These are phyloP conservation scores for Salix suchowensis DNA, from an alignment of 345 rosid genomes.

Conservation along the genomic window DNA sequence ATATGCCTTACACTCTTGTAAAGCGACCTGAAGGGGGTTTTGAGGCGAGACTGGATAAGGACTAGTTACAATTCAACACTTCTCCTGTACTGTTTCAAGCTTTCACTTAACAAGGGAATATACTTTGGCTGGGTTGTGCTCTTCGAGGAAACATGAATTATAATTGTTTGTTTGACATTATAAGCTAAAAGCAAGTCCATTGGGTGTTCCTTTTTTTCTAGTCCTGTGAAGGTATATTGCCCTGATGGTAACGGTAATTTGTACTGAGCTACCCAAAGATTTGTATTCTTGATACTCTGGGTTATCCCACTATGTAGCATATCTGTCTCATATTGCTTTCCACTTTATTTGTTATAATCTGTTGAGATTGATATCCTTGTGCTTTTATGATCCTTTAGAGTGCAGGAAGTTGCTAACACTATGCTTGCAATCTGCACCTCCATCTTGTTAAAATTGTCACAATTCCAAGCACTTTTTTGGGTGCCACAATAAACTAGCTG, in stretches of 20 bases:
- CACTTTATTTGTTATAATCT: not conserved
- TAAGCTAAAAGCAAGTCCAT: slow-evolving; percentile 15
- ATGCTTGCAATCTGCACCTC: not conserved
- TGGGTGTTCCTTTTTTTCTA: not conserved
- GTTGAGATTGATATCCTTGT: slow-evolving; percentile 10
- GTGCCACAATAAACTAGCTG: not conserved
- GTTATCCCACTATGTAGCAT: slow-evolving; percentile 19
- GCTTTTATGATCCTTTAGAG: not conserved
- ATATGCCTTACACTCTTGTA: slow-evolving; percentile 52
- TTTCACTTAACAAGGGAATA: slow-evolving; percentile 4
- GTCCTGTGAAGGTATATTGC: slow-evolving; percentile 15
- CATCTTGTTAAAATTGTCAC: not conserved
- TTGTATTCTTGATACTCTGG: slow-evolving; percentile 16
- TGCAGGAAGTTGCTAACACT: slow-evolving; percentile 10
- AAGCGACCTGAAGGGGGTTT: slow-evolving; percentile 63
- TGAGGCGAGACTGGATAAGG: slow-evolving; percentile 58
- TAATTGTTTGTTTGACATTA: slow-evolving; percentile 15
- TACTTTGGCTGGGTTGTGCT: slow-evolving; percentile 14
- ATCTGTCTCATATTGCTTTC: slow-evolving; percentile 5
- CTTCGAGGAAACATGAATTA: slow-evolving; percentile 27
- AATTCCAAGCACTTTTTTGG: not conserved
- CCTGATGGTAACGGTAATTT: slow-evolving; percentile 13
- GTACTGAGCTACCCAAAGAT: slow-evolving; percentile 9
- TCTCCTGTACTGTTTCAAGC: slow-evolving; percentile 16
- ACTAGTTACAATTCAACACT: slow-evolving; percentile 20